Conservation (phyloP, 257 asterid genomes). For the Solanum medicagineum region DNA sequence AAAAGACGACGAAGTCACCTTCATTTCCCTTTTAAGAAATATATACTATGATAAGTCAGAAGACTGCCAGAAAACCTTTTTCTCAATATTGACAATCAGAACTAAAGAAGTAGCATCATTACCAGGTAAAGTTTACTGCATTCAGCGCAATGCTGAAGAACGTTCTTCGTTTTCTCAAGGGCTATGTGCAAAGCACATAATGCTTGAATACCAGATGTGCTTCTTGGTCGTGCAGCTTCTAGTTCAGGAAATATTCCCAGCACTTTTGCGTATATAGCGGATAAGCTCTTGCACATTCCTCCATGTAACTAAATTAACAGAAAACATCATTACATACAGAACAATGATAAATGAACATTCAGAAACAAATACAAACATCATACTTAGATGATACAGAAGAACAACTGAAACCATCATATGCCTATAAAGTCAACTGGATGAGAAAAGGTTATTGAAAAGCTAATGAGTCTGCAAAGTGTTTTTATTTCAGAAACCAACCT, state of each 20-base stretch:
- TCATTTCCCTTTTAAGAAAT: background rate
- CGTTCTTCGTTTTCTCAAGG: conserved; percentile 90
- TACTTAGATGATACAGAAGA: background rate
- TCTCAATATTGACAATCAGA: background rate
- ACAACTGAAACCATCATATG: background rate
- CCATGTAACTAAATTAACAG: conserved; percentile 73
- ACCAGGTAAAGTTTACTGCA: conserved; percentile 99
- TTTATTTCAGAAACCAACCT: background rate
- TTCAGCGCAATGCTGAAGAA: conserved; percentile 92
- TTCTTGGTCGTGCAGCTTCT: conserved; percentile 94
- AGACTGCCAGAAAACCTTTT: background rate
- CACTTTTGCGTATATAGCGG: conserved; percentile 59
- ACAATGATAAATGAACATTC: background rate
- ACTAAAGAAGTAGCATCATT: background rate
- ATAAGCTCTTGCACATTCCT: conserved; percentile 88
- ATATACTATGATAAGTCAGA: background rate
- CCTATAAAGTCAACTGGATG: background rate
- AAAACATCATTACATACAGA: conserved; percentile 5
- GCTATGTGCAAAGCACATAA: conserved; percentile 94
- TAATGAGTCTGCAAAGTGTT: background rate
- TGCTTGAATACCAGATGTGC: conserved; percentile 98
- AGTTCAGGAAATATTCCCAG: conserved; percentile 84
- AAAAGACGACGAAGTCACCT: background rate
- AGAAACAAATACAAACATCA: background rate
- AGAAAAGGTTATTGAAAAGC: background rate